Conservation (phyloP, 2,329 filamentous ascomycete species). For the Beauveria rudraprayagi region DNA sequence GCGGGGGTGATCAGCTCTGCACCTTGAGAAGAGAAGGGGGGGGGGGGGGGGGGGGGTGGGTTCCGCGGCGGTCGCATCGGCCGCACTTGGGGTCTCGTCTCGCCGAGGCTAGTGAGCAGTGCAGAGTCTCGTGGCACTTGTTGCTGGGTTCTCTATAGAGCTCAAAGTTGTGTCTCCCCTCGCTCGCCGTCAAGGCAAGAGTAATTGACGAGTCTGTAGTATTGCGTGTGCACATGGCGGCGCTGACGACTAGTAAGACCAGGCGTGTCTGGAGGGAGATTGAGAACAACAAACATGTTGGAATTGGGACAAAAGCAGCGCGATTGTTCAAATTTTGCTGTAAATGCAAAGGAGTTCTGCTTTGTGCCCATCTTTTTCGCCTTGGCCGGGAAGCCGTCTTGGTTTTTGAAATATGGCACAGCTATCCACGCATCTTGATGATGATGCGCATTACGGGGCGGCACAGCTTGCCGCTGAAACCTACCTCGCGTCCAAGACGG, state of each 20-base stretch:
- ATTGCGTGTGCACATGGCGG: neutral
- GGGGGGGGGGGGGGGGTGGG: too few relatives aligned
- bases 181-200: neutral
- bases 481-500: too few relatives aligned
- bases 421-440: too few relatives aligned
- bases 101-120: neutral
- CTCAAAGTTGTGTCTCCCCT: neutral
- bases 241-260: neutral
- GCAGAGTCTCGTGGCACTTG: neutral
- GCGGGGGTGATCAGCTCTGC: too few relatives aligned
- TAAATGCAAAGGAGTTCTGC: too few relatives aligned
- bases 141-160: neutral
- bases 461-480: too few relatives aligned
- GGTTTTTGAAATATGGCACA: too few relatives aligned
- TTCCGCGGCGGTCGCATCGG: neutral
- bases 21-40: too few relatives aligned
- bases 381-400: too few relatives aligned
- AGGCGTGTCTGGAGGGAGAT: neutral
- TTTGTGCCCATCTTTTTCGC: too few relatives aligned
- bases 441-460: too few relatives aligned
- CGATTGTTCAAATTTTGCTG: too few relatives aligned
- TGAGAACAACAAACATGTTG: neutral
- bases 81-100: neutral
- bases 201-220: neutral
- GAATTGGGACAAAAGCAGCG: neutral